Conservation (phyloP, 2,329 filamentous ascomycete species). For the Cordyceps pruinosa region DNA sequence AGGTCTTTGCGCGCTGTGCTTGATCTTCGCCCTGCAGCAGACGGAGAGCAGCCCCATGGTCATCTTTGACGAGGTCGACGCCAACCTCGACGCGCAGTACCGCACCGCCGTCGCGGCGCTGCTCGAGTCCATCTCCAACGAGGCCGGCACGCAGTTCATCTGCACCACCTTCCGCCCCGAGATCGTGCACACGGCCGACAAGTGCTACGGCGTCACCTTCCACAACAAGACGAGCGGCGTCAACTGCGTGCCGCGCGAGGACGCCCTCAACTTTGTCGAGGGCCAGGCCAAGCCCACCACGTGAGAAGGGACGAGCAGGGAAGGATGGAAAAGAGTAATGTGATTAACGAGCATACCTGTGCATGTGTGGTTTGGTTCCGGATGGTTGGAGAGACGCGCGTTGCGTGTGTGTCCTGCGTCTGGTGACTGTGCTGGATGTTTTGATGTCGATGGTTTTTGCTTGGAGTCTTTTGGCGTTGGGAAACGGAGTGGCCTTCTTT, state of each 20-base stretch:
- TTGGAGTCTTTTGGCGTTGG: slow-evolving; percentile 10
- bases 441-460: background rate
- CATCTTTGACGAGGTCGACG: slow-evolving; percentile 98
- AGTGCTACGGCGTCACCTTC: slow-evolving; percentile 95
- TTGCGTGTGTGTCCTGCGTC: background rate
- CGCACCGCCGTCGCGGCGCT: slow-evolving; percentile 90
- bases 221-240: slow-evolving; percentile 91
- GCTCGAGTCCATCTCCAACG: slow-evolving; percentile 67
- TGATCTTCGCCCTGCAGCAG: slow-evolving; percentile 98
- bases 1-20: slow-evolving; percentile 91
- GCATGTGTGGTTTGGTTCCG: background rate
- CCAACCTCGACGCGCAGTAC: slow-evolving; percentile 96
- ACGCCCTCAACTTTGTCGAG: slow-evolving; percentile 90
- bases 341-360: background rate
- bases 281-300: slow-evolving; percentile 52
- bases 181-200: slow-evolving; percentile 91
- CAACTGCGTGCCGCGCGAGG: slow-evolving; percentile 79
- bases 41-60: slow-evolving; percentile 98
- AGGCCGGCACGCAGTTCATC: slow-evolving; percentile 75
- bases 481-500: background rate
- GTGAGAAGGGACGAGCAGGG: background rate
- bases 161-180: slow-evolving; percentile 98
- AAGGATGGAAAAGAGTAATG: background rate
- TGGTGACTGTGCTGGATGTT: too few relatives aligned
- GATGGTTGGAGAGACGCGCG: background rate